These are phyloP conservation scores for Chenopodium formosanum DNA, from an alignment of 148 eudicot species.

Conservation along the genomic window DNA sequence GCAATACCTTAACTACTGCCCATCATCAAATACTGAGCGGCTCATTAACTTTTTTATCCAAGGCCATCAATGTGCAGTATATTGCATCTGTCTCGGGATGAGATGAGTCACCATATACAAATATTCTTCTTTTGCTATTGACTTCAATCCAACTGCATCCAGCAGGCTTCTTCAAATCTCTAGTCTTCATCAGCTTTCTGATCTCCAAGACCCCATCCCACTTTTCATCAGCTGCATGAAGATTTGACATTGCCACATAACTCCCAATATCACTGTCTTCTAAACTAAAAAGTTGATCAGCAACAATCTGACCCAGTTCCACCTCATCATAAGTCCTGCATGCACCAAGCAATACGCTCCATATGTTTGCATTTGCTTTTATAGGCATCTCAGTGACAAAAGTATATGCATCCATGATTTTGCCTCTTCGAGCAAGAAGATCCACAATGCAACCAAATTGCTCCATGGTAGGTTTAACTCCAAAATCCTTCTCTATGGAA, in stretches of 20 bases:
- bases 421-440: conserved; percentile 73
- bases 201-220: conserved; percentile 71
- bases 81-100: conserved; percentile 13
- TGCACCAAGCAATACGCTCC: conserved; percentile 62
- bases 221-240: conserved; percentile 59
- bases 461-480: conserved; percentile 47
- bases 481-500: conserved; percentile 47
- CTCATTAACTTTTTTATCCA: conserved; percentile 10
- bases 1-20: background rate
- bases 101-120: conserved; percentile 34
- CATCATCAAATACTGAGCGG: conserved; percentile 2
- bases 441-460: conserved; percentile 75
- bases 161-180: conserved; percentile 54
- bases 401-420: conserved; percentile 56
- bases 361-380: conserved; percentile 54
- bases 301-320: conserved; percentile 51
- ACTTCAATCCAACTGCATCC: conserved; percentile 82
- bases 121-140: conserved; percentile 36
- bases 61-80: conserved; percentile 11
- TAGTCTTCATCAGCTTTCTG: conserved; percentile 52
- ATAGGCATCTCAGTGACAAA: conserved; percentile 58
- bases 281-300: conserved; percentile 40
- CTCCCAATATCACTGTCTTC: conserved; percentile 48
- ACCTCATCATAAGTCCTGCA: conserved; percentile 61
- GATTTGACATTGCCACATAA: conserved; percentile 66